Conservation (phyloP, 495 filamentous ascomycete genomes). For the Evansstolkia leycettana region DNA sequence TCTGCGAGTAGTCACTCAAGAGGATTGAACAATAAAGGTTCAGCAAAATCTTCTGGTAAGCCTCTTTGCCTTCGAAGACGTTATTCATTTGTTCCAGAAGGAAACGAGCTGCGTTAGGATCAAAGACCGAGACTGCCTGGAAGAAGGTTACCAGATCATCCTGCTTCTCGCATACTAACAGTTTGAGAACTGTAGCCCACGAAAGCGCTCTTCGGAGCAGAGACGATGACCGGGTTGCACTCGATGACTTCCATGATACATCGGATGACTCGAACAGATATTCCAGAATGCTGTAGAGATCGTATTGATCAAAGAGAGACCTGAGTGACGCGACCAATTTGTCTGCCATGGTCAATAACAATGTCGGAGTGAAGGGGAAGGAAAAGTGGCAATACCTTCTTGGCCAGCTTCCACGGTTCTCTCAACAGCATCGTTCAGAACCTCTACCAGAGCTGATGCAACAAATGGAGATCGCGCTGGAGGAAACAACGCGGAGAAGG, state of each 20-base stretch:
- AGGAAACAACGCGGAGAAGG: slow-evolving; percentile 17
- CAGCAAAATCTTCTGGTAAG: slow-evolving; percentile 12
- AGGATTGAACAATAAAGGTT: slow-evolving; percentile 22
- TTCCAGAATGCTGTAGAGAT: slow-evolving; percentile 15
- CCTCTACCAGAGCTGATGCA: slow-evolving; percentile 26
- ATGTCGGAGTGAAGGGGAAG: too few relatives aligned
- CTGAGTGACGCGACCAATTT: slow-evolving; percentile 11
- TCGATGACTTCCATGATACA: slow-evolving; percentile 19
- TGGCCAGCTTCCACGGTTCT: slow-evolving; percentile 17
- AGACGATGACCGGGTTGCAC: slow-evolving; percentile 24
- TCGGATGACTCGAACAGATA: slow-evolving; percentile 20
- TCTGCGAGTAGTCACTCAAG: slow-evolving; percentile 12
- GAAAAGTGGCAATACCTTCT: slow-evolving; percentile 13
- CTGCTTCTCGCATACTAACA: slow-evolving; percentile 10
- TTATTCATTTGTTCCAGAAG: slow-evolving; percentile 22
- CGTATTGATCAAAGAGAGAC: slow-evolving; percentile 15
- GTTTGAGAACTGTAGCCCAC: slow-evolving; percentile 21
- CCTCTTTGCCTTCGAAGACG: slow-evolving; percentile 9
- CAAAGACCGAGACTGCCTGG: slow-evolving; percentile 15
- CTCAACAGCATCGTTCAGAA: slow-evolving; percentile 26
- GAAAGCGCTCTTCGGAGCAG: slow-evolving; percentile 27
- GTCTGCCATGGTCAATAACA: slow-evolving; percentile 6
- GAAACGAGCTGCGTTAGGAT: slow-evolving; percentile 29
- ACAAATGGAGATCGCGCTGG: slow-evolving; percentile 26
- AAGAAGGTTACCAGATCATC: slow-evolving; percentile 13